A percentile compares a stretch with the other conserved stretches of the same genome.
These are phyloP conservation scores for Naganishia sp. DNA, from an alignment of 1,284 basidiomycete genomes.

Conservation along the genomic window DNA sequence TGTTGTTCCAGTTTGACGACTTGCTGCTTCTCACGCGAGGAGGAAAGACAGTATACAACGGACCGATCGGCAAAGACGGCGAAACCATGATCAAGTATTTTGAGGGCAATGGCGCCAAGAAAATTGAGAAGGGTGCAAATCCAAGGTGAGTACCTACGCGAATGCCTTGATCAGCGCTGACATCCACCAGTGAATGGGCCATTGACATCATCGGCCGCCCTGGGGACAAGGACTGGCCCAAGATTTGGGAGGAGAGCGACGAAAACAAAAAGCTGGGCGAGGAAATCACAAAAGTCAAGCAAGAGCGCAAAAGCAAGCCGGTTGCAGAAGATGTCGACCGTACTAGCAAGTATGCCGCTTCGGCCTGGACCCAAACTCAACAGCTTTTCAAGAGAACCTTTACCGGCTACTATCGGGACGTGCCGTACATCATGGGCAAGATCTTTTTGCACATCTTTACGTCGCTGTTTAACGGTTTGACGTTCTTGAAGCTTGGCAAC, in stretches of 20 bases:
- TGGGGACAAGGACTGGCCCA: slow-evolving; percentile 30
- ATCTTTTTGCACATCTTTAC: slow-evolving; percentile 41
- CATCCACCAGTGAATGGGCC: slow-evolving; percentile 27
- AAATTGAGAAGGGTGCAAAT: slow-evolving; percentile 53
- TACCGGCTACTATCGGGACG: slow-evolving; percentile 35
- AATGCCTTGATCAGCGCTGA: not conserved
- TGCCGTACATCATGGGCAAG: slow-evolving; percentile 50
- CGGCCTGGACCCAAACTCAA: slow-evolving; percentile 41
- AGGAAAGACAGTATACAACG: slow-evolving; percentile 56
- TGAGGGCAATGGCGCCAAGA: slow-evolving; percentile 52
- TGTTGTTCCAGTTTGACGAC: slow-evolving; percentile 55
- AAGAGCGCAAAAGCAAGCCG: slow-evolving; percentile 26
- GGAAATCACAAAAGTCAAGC: slow-evolving; percentile 28
- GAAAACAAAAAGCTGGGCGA: slow-evolving; percentile 27
- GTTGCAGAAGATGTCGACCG: slow-evolving; percentile 28
- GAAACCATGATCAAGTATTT: slow-evolving; percentile 56
- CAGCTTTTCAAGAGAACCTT: slow-evolving; percentile 46
- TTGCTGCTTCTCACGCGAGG: slow-evolving; percentile 56
- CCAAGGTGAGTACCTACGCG: slow-evolving; percentile 41
- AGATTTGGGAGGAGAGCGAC: slow-evolving; percentile 32
- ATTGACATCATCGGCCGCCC: slow-evolving; percentile 19
- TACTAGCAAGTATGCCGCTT: slow-evolving; percentile 40
- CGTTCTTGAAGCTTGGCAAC: slow-evolving; percentile 34
- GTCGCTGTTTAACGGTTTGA: slow-evolving; percentile 47
- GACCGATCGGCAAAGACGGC: slow-evolving; percentile 49